These are phyloP conservation scores for Acacia confusa DNA, from an alignment of 306 rosid genomes.

Conservation along the genomic window DNA sequence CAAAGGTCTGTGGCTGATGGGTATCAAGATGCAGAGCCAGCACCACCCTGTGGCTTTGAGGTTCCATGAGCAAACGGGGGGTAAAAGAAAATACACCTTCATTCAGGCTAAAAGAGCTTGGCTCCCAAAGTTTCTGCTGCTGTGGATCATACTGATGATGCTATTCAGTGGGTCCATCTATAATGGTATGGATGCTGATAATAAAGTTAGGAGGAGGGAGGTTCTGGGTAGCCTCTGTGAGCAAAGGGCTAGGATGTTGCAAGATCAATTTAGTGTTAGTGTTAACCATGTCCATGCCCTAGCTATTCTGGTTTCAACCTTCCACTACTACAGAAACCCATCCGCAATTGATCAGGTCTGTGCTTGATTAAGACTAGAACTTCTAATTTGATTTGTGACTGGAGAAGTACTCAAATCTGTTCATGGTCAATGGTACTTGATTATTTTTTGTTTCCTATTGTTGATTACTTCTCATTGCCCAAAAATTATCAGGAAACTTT, in stretches of 20 bases:
- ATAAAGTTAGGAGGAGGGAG: constrained; percentile 78
- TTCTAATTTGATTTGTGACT: constrained; percentile 11
- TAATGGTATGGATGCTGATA: constrained; percentile 71
- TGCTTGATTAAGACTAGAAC: constrained; percentile 24
- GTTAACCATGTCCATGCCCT: constrained; percentile 98
- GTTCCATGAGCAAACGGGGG: constrained; percentile 71
- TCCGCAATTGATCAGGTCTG: constrained; percentile 98
- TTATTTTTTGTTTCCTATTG: not conserved
- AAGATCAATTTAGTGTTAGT: constrained; percentile 95
- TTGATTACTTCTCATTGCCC: constrained; percentile 15
- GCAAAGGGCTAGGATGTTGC: constrained; percentile 96
- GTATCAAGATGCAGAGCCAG: constrained; percentile 55
- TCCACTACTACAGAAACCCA: constrained; percentile 80
- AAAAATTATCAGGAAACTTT: constrained; percentile 70
- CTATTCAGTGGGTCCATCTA: constrained; percentile 52
- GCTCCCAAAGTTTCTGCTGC: constrained; percentile 61
- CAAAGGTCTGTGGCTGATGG: constrained; percentile 47
- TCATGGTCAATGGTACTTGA: not conserved
- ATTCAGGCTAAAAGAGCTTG: constrained; percentile 77
- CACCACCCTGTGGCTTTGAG: constrained; percentile 63
- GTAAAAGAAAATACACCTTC: constrained; percentile 68
- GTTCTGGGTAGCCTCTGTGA: constrained; percentile 88
- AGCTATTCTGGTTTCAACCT: constrained; percentile 95
- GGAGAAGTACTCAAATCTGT: constrained; percentile 1
- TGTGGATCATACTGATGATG: constrained; percentile 68